Conservation (phyloP, 164 flowering plant genomes). For the Tetrastigma voinierianum region DNA sequence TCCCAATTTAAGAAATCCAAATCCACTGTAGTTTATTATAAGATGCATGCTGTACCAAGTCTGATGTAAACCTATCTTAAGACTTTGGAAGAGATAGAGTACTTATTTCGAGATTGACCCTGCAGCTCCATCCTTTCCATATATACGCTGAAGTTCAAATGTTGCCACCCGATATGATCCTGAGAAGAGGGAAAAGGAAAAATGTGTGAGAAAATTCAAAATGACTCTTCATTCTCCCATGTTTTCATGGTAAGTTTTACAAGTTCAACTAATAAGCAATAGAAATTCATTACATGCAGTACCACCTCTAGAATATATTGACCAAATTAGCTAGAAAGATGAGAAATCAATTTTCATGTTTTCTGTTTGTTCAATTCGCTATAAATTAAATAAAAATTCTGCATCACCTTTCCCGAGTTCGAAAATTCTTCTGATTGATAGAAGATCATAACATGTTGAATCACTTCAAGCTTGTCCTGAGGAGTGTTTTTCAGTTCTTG, state of each 20-base stretch:
- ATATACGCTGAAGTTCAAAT: conserved; percentile 56
- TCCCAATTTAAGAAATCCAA: too few species aligned
- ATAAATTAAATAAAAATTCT: background rate
- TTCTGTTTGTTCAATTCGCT: background rate
- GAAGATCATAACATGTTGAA: conserved; percentile 49
- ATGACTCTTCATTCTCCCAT: background rate
- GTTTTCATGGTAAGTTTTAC: too few species aligned
- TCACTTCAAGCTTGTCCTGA: conserved; percentile 48
- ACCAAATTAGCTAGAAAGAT: too few species aligned
- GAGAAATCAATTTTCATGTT: too few species aligned
- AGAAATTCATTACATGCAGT: too few species aligned
- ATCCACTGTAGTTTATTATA: too few species aligned
- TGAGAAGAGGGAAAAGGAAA: conserved; percentile 19
- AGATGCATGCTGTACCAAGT: background rate
- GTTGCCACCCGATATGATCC: conserved; percentile 58
- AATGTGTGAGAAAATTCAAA: background rate
- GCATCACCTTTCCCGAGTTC: conserved; percentile 61
- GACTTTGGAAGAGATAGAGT: background rate
- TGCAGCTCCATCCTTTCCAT: conserved; percentile 34
- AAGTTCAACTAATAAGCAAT: too few species aligned
- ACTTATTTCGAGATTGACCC: conserved; percentile 25
- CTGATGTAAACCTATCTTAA: conserved; percentile 12
- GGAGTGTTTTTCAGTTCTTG: conserved; percentile 66
- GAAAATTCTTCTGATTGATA: conserved; percentile 50
- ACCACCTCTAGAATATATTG: too few species aligned